Conservation (phyloP, 2,329 filamentous ascomycete species). For the Fusarium marasasianum region DNA sequence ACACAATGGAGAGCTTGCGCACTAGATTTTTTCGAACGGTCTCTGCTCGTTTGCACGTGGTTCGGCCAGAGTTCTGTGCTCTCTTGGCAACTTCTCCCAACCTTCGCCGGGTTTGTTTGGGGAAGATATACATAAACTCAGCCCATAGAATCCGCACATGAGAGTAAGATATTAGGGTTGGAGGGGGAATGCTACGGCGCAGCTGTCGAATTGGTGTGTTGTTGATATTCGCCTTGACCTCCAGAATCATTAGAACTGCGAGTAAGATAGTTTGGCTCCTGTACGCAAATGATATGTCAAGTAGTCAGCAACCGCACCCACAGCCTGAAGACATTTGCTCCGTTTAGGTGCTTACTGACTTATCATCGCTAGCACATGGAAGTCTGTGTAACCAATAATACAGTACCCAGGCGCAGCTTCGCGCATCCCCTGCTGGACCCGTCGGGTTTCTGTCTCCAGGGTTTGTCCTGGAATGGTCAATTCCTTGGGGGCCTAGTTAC, state of each 20-base stretch:
- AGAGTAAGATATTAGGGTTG: neutral
- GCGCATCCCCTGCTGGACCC: conserved; percentile 4
- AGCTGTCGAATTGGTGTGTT: conserved; percentile 4
- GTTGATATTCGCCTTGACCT: neutral
- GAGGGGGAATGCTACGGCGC: neutral
- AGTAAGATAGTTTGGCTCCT: neutral
- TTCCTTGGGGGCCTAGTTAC: neutral
- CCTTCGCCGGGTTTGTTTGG: neutral
- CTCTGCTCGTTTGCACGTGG: conserved; percentile 6
- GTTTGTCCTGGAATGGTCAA: neutral
- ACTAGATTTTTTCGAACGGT: neutral
- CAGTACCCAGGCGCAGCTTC: neutral
- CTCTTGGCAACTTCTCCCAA: neutral
- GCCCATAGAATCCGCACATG: neutral
- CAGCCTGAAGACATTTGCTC: neutral
- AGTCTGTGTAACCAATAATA: conserved; percentile 15
- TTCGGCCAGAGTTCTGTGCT: neutral
- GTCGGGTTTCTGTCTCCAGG: neutral
- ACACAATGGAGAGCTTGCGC: neutral
- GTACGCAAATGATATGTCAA: conserved; percentile 1
- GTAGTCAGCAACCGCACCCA: conserved; percentile 5
- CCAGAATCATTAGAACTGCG: neutral
- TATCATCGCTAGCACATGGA: conserved; percentile 5
- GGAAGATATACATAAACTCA: neutral
- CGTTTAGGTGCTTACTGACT: neutral